A percentile compares a stretch with the other conserved stretches of the same genome.
These are phyloP conservation scores for Seminavis robusta DNA, from an alignment of 108 stramenopile species.

Conservation along the genomic window DNA sequence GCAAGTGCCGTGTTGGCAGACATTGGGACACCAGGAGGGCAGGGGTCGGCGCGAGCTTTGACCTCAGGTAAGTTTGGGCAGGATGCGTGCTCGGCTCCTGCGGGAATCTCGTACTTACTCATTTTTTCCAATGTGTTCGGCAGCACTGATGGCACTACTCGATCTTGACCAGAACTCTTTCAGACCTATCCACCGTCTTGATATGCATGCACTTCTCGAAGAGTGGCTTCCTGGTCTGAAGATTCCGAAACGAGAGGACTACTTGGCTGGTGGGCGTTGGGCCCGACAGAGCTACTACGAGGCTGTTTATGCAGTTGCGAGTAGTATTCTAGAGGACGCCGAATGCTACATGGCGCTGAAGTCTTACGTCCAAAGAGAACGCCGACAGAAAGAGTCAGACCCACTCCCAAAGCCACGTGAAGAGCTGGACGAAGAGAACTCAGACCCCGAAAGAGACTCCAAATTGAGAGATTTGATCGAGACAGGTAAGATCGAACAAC, in stretches of 20 bases:
- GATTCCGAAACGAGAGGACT: slow-evolving; percentile 81
- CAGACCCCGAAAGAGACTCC: too few species aligned
- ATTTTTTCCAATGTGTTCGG: background rate
- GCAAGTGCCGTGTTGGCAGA: slow-evolving; percentile 86
- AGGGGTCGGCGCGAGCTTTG: slow-evolving; percentile 65
- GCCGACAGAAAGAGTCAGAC: slow-evolving; percentile 66
- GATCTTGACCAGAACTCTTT: slow-evolving; percentile 88
- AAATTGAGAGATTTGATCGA: too few species aligned
- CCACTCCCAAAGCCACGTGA: slow-evolving; percentile 62
- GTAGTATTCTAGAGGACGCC: slow-evolving; percentile 81
- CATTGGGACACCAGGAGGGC: slow-evolving; percentile 73
- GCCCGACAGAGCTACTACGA: slow-evolving; percentile 88
- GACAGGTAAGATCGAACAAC: too few species aligned
- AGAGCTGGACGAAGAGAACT: slow-evolving; percentile 1
- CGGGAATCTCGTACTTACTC: slow-evolving; percentile 6
- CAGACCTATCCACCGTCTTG: slow-evolving; percentile 57
- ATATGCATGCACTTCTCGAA: slow-evolving; percentile 79
- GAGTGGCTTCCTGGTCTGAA: slow-evolving; percentile 83
- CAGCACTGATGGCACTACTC: slow-evolving; percentile 64
- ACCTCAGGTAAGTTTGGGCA: slow-evolving; percentile 31
- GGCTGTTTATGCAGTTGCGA: slow-evolving; percentile 71
- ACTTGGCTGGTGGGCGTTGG: slow-evolving; percentile 89
- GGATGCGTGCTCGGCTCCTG: slow-evolving; percentile 11
- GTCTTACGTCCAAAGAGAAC: slow-evolving; percentile 68
- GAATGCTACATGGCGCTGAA: slow-evolving; percentile 79